Base-by-base conservation (phyloP, 331 rosid species). In the Quercus lobata region DNA sequence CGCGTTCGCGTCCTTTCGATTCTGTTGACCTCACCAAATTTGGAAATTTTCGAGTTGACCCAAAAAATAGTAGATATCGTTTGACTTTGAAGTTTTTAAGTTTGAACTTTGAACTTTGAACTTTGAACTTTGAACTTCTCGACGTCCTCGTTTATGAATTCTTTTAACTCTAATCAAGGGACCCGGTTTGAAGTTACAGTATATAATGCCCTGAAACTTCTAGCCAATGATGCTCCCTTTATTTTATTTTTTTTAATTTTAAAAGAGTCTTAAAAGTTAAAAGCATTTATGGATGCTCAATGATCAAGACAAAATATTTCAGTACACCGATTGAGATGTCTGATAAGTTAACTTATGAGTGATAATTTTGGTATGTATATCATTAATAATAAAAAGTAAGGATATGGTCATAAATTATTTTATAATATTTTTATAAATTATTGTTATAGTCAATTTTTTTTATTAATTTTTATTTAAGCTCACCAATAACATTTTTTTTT, bases 391-490 rank as follows among this genome's bases (percentile, higher is more conserved):
- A 5, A 34, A 6, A 35, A 35, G 8, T 35, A 6, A 6, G 0
- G 0, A 0, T 1, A 35, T 7, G 0, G 0, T 6, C 2, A 6
- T 0, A 35, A 8, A 37, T 0, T 37, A 8, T 8, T 37, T 37
- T 37, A 37, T 0, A 37, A 37, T 0, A 37, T 8, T 8, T 37
- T 37, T 37, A 37, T 0, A 37, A 37, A 37, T 0, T 2, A 0
- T 37, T 37, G 1, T 37, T 7, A 0, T 8, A 0, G 3, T 8
- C 0, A 37, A 2, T 0, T 37, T 37, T 25, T 25, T 37, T 8
- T 37, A 37, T 0, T 37, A 0, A 0, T 37, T 37, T 2, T 37
- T 37, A 37, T 37, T 37, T 37, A 0, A 0, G 0, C 0, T 0
- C 0, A 37, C 0, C 1, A 37, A 37, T 37, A 37, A 37, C 1